phyloP scores from a whole-genome alignment of 345 rosid species.

The Brassica incana region DNA sequence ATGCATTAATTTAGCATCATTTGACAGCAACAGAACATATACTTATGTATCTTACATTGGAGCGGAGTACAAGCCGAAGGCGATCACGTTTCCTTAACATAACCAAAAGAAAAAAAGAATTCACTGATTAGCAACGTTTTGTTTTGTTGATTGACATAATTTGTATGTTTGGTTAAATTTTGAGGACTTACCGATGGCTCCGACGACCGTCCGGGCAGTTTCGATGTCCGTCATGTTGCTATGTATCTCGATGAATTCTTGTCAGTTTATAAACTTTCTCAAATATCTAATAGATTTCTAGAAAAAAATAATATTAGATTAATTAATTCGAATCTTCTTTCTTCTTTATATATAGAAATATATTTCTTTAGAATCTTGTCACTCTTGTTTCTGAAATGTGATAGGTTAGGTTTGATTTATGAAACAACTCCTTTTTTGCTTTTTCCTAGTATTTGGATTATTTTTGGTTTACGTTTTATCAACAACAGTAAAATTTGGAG shows the following conservation, averaged over 20 bases:
- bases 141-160: neutral
- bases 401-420: constrained; percentile 16
- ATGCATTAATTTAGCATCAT: constrained; percentile 17
- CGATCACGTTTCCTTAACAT: constrained; percentile 68
- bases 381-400: constrained; percentile 7
- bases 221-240: constrained; percentile 29
- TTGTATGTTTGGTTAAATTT: neutral
- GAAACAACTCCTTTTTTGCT: constrained; percentile 1
- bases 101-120: neutral
- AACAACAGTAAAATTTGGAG: neutral
- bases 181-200: constrained; percentile 53
- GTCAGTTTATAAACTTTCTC: neutral
- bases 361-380: neutral
- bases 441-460: neutral
- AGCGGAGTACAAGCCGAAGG: constrained; percentile 64
- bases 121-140: neutral
- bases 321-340: constrained; percentile 30
- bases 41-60: constrained; percentile 57
- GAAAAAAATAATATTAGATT: neutral
- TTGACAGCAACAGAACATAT: neutral
- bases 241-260: constrained; percentile 1
- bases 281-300: neutral
- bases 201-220: constrained; percentile 48
- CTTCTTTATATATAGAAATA: neutral
- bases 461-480: constrained; percentile 29